These are phyloP conservation scores for Penicillium vulpinum DNA, from an alignment of 2,329 filamentous ascomycete species.

Conservation along the genomic window DNA sequence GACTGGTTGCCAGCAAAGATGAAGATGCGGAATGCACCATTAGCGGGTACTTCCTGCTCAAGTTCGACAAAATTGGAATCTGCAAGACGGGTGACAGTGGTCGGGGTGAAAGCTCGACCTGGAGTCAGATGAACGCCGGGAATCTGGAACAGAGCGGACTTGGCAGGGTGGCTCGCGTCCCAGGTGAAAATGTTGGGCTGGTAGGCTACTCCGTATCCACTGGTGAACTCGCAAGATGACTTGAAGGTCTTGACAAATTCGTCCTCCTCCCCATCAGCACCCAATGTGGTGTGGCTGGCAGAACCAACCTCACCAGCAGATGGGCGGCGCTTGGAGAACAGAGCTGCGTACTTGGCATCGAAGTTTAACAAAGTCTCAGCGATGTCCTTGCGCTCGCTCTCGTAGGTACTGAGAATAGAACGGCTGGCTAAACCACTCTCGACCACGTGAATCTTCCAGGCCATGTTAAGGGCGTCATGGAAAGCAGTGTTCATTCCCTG, in stretches of 20 bases:
- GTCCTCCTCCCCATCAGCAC: slow-evolving; percentile 51
- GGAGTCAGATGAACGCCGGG: slow-evolving; percentile 65
- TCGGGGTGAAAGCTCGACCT: slow-evolving; percentile 73
- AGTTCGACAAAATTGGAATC: slow-evolving; percentile 89
- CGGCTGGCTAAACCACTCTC: slow-evolving; percentile 77
- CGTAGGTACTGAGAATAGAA: slow-evolving; percentile 77
- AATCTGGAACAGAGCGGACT: slow-evolving; percentile 69
- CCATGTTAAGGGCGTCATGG: slow-evolving; percentile 74
- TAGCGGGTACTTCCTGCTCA: slow-evolving; percentile 85
- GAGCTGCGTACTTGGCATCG: slow-evolving; percentile 83
- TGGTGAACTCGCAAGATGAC: slow-evolving; percentile 86
- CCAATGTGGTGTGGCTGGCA: slow-evolving; percentile 51
- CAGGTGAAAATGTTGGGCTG: slow-evolving; percentile 81
- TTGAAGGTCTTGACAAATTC: slow-evolving; percentile 90
- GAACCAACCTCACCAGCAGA: slow-evolving; percentile 71
- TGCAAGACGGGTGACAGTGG: slow-evolving; percentile 80
- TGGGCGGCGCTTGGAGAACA: slow-evolving; percentile 79
- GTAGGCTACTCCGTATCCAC: slow-evolving; percentile 87
- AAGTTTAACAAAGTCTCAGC: slow-evolving; percentile 83
- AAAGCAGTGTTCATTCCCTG: slow-evolving; percentile 65
- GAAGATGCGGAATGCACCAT: slow-evolving; percentile 84
- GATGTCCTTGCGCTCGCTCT: slow-evolving; percentile 78
- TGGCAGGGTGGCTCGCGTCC: slow-evolving; percentile 69
- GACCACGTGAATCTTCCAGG: slow-evolving; percentile 94
- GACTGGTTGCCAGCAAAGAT: slow-evolving; percentile 73